These are phyloP conservation scores for Ascoidea tarda DNA, from an alignment of 805 yeast genomes.

Conservation along the genomic window DNA sequence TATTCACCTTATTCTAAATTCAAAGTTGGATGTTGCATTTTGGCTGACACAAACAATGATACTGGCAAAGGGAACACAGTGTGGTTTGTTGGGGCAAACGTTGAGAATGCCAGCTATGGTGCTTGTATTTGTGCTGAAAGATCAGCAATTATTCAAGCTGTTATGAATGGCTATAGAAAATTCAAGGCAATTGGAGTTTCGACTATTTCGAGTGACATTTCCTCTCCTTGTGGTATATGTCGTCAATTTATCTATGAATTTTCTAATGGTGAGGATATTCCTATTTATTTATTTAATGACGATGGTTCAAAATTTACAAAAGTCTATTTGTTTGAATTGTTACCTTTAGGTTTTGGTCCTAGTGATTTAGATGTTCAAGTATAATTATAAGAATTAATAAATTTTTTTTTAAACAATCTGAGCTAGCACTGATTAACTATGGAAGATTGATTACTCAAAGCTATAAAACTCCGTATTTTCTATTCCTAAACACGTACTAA, in stretches of 20 bases:
- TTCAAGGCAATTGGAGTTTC: conserved; percentile 56
- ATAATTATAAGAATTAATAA: too few species aligned
- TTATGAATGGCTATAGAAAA: conserved; percentile 20
- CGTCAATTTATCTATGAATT: conserved; percentile 85
- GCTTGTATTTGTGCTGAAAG: conserved; percentile 71
- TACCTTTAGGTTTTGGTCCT: conserved; percentile 86
- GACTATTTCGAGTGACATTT: conserved; percentile 38
- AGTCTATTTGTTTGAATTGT: conserved; percentile 42
- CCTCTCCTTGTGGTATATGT: conserved; percentile 91
- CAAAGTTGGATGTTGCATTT: conserved; percentile 69
- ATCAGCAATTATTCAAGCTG: conserved; percentile 45
- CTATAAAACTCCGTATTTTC: conserved; percentile 19
- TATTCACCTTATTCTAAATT: conserved; percentile 35
- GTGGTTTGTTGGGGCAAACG: conserved; percentile 54
- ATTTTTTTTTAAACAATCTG: background rate
- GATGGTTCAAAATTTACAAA: conserved; percentile 32
- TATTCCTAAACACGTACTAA: conserved; percentile 26
- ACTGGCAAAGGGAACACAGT: conserved; percentile 2
- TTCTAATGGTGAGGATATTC: conserved; percentile 27
- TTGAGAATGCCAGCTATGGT: conserved; percentile 88
- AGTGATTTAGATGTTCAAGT: conserved; percentile 28
- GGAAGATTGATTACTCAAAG: conserved; percentile 11
- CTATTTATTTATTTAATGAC: conserved; percentile 54
- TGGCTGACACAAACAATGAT: conserved; percentile 33
- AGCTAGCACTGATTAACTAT: background rate